These are phyloP conservation scores for Orbilia blumenaviensis DNA, from an alignment of 2,329 filamentous ascomycete genomes.

Conservation along the genomic window DNA sequence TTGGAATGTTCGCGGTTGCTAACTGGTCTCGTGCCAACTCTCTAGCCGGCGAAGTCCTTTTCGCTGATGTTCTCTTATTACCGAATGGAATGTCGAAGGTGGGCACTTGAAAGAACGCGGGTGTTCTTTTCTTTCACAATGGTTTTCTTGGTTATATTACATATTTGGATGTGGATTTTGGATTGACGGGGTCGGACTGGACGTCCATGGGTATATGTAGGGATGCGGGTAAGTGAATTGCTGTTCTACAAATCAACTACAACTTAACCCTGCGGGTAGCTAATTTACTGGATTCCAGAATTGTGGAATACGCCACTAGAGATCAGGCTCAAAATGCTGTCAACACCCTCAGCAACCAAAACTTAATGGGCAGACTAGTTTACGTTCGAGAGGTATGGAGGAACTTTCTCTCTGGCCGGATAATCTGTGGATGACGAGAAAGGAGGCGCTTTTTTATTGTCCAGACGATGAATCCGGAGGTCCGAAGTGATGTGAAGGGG, in stretches of 20 bases:
- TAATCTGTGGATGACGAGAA: slow-evolving; percentile 51
- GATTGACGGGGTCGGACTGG: slow-evolving; percentile 96
- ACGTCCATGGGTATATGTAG: slow-evolving; percentile 90
- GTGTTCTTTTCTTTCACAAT: slow-evolving; percentile 69
- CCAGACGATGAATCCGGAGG: slow-evolving; percentile 52
- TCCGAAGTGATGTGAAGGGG: slow-evolving; percentile 32
- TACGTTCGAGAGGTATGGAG: slow-evolving; percentile 91
- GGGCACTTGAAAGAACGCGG: slow-evolving; percentile 76
- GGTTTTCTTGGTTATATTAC: slow-evolving; percentile 69
- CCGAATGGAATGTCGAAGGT: slow-evolving; percentile 99
- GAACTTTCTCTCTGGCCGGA: slow-evolving; percentile 52
- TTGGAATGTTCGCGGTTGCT: background rate
- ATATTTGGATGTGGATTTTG: slow-evolving; percentile 63
- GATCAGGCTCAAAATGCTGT: slow-evolving; percentile 98
- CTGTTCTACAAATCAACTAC: background rate
- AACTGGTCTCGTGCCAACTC: slow-evolving; percentile 36
- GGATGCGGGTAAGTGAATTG: slow-evolving; percentile 90
- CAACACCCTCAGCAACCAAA: slow-evolving; percentile 97
- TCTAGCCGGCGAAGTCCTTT: slow-evolving; percentile 96
- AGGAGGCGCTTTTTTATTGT: slow-evolving; percentile 46
- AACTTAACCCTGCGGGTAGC: slow-evolving; percentile 34
- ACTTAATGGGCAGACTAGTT: slow-evolving; percentile 96
- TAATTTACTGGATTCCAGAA: slow-evolving; percentile 68
- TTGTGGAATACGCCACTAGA: slow-evolving; percentile 99
- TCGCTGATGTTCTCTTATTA: slow-evolving; percentile 98